A percentile compares a stretch with the other conserved stretches of the same genome.
phyloP scores from a whole-genome alignment of 371 early-diverging fungal species.

The Mucor circinelloides region DNA sequence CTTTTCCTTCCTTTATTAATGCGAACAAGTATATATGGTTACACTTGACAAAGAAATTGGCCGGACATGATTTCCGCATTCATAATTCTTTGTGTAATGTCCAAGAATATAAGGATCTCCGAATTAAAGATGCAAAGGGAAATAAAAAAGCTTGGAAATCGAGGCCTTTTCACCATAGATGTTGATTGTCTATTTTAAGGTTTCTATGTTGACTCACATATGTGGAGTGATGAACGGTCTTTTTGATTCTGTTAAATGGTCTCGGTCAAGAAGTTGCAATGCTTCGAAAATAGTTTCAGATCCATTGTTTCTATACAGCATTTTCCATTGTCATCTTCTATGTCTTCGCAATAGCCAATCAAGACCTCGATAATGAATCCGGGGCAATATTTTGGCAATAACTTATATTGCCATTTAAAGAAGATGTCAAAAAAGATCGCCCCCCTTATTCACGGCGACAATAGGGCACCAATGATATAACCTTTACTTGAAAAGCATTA shows the following conservation, averaged over 20 bases:
- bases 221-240: not conserved
- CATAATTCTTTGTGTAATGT: not conserved
- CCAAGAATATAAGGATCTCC: constrained; percentile 1
- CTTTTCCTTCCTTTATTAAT: not conserved
- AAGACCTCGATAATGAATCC: not conserved
- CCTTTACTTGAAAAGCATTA: not conserved
- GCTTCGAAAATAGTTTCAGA: not conserved
- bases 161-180: not conserved
- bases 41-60: not conserved
- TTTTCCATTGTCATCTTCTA: not conserved
- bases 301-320: not conserved
- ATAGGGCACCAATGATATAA: not conserved
- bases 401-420: not conserved
- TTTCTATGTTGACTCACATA: not conserved
- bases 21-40: not conserved
- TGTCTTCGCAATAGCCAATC: not conserved
- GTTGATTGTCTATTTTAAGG: not conserved
- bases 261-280: not conserved
- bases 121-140: not conserved
- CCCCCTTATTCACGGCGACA: not conserved
- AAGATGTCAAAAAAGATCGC: constrained; percentile 3
- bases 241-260: not conserved
- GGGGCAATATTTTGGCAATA: not conserved
- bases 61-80: constrained; percentile 3
- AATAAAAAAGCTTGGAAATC: not conserved